Base-by-base conservation (phyloP, 768 basidiomycete species). In the Russula sp. region DNA sequence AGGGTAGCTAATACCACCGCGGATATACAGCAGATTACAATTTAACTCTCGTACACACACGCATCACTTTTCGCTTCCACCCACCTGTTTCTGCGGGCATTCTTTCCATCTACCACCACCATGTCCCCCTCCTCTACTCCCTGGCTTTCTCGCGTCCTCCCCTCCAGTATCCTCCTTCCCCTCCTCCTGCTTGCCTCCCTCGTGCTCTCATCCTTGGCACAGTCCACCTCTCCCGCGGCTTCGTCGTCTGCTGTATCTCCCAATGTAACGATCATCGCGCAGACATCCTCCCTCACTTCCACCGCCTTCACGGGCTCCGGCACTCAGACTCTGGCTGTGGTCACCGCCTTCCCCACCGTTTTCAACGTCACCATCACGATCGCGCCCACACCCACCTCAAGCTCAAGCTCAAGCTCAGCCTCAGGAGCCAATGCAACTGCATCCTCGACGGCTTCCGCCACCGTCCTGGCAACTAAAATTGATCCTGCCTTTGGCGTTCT, bases 401-500 rank as follows among this genome's bases (percentile, higher is more conserved):
- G 81, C 0, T 63, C 80, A 5, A 65, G 79, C 25, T 29, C 77
- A 42, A 69, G 81, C 0, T 63, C 80, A 5, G 65, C 79, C 25
- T 29, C 80, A 5, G 65, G 79, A 1, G 67, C 78, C 32, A 69
- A 58, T 51, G 53, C 58, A 3, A 60, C 66, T 34, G 61, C 61
- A 7, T 72, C 84, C 2, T 72, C 79, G 5, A 59, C 76, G 41
- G 57, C 75, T 45, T 67, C 75, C 56, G 72, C 74, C 67, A 75
- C 69, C 63, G 70, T 67, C 64, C 77, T 79, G 14, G 82, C 78
- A 22, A 93, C 93, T 20, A 81, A 76, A 70, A 76, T 96, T 41
- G 90, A 93, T 69, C 90, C 91, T 32, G 93, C 86, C 16, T 98
- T 95, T 73, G 93, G 86, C 54, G 90, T 94, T 35, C 80, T 94